Conservation (phyloP, 192 early-diverging fungal species). For the Dimargaris verticillata region DNA sequence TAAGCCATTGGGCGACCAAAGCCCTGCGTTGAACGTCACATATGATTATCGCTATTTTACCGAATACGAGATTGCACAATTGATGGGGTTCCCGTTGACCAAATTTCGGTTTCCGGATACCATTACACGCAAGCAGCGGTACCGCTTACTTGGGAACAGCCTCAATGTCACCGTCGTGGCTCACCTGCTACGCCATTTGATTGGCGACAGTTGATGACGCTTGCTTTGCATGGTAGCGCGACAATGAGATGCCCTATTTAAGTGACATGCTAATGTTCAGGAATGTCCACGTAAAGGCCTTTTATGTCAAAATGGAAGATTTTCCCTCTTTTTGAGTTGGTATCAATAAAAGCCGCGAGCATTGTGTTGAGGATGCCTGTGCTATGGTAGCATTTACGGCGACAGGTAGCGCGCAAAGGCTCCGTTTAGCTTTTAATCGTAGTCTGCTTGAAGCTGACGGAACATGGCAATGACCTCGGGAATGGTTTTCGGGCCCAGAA, state of each 20-base stretch:
- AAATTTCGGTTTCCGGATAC: conserved; percentile 53
- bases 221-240: too few species aligned
- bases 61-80: conserved; percentile 46
- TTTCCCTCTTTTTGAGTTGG: too few species aligned
- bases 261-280: too few species aligned
- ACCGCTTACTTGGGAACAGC: conserved; percentile 79
- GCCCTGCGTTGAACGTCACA: conserved; percentile 15
- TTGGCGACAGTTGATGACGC: too few species aligned
- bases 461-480: conserved; percentile 40
- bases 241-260: too few species aligned
- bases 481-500: conserved; percentile 43
- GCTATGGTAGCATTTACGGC: too few species aligned
- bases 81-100: conserved; percentile 59
- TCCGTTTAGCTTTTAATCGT: conserved; percentile 18
- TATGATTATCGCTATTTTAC: conserved; percentile 28
- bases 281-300: too few species aligned
- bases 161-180: conserved; percentile 72
- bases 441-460: conserved; percentile 25
- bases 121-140: conserved; percentile 55
- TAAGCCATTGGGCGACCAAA: not conserved
- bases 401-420: too few species aligned
- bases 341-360: too few species aligned
- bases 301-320: too few species aligned
- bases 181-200: conserved; percentile 51
- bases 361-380: too few species aligned